Evolutionary conservation across 2,329 filamentous ascomycete species (phyloP), one percentile per base, ranked within the genome.

Genomic region (Cephalotrichum gorgonifer): DNA sequence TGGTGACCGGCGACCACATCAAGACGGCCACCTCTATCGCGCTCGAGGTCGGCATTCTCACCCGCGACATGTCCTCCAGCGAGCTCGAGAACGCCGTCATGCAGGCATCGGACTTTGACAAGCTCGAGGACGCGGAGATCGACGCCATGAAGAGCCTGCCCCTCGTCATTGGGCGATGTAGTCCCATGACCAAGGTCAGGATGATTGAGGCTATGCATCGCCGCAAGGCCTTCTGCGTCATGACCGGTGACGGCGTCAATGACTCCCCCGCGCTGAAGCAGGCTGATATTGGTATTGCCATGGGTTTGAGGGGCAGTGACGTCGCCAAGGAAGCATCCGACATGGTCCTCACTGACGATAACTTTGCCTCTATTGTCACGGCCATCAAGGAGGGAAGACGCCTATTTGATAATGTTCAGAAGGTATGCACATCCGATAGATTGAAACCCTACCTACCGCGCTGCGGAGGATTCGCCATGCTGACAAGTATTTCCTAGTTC

Each of bases 281-380:
- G 56, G 80, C 84, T 5, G 83, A 88, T 57, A 83, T 88, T 15
- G 84, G 84, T 57, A 87, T 88, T 55, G 83, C 83, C 54, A 88
- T 87, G 83, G 83, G 83, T 44, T 70, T 79, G 53, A 73, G 80
- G 39, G 84, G 84, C 15, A 84, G 79, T 42, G 84, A 87, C 58
- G 83, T 88, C 9, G 83, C 84, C 53, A 87, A 86, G 58, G 83
- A 93, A 64, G 88, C 88, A 3, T 85, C 86, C 1, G 88, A 94
- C 59, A 93, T 95, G 75, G 86, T 94, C 31, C 71, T 95, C 38
- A 89, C 86, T 0, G 87, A 93, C 60, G 88, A 93, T 64, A 90
- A 94, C 66, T 94, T 94, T 60, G 86, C 88, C 11, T 88, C 84
- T 26, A 87, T 86, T 49, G 74, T 86, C 38, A 82, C 79, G n/a